These are phyloP conservation scores for Pseudotulostoma volvatum DNA, from an alignment of 495 filamentous ascomycete species.

Conservation along the genomic window DNA sequence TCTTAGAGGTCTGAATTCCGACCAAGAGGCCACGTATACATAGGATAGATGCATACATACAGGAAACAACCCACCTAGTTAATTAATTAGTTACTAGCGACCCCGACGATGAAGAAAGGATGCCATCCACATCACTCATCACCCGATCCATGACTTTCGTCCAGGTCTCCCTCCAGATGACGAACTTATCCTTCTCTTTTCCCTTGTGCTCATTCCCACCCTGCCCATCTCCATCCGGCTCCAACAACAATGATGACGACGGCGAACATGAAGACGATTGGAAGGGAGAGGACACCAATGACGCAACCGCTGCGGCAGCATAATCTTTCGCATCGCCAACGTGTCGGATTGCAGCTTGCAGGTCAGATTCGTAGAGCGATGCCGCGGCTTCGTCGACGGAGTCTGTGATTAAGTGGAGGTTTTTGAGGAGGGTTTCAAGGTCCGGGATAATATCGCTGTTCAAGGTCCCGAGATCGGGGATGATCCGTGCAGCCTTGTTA, in stretches of 20 bases:
- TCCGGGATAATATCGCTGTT: constrained; percentile 5
- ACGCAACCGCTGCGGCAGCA: constrained; percentile 18
- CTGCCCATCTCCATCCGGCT: constrained; percentile 8
- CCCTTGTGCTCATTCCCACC: too few species aligned
- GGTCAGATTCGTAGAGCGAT: constrained; percentile 29
- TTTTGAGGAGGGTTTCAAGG: constrained; percentile 17
- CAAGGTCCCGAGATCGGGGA: not conserved
- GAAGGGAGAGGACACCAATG: too few species aligned
- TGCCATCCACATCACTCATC: too few species aligned
- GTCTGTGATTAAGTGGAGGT: constrained; percentile 25
- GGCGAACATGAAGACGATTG: too few species aligned
- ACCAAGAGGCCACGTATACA: too few species aligned
- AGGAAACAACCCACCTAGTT: too few species aligned
- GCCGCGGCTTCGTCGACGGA: constrained; percentile 33
- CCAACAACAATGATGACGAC: too few species aligned
- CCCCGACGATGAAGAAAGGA: too few species aligned
- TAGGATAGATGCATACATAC: too few species aligned
- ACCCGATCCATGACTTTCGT: constrained; percentile 29
- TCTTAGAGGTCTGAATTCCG: too few species aligned
- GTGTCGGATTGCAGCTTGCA: constrained; percentile 12
- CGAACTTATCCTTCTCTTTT: constrained; percentile 27
- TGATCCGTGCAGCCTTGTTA: constrained; percentile 6
- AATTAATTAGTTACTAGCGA: too few species aligned
- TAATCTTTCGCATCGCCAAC: constrained; percentile 14
- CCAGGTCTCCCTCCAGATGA: constrained; percentile 32